These are phyloP conservation scores for Triticum aestivum DNA, from an alignment of 176 grass and related monocot species.

Conservation along the genomic window DNA sequence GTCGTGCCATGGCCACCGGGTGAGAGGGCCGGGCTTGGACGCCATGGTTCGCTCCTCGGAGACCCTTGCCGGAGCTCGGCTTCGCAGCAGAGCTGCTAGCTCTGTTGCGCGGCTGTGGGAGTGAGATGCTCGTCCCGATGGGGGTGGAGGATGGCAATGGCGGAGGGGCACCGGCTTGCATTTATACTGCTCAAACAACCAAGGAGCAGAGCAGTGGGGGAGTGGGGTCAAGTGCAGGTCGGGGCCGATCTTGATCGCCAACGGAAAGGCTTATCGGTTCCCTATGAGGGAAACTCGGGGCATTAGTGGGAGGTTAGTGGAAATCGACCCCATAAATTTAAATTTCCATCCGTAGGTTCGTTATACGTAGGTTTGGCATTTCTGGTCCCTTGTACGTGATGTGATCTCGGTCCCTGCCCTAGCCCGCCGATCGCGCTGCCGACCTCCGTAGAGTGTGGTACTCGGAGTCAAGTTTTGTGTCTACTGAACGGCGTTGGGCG, in stretches of 20 bases:
- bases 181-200: neutral
- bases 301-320: no score
- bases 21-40: conserved; percentile 41
- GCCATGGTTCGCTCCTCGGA: conserved; percentile 9
- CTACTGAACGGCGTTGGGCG: no score
- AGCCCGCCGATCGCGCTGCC: neutral
- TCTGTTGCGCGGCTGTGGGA: neutral
- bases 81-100: neutral
- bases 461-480: no score
- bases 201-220: neutral
- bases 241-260: neutral
- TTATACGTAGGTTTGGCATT: neutral
- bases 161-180: neutral
- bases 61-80: neutral
- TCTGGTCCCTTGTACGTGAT: neutral
- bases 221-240: neutral
- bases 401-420: neutral
- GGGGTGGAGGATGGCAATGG: neutral
- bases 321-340: no score
- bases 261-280: no score
- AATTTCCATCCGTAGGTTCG: no score
- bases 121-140: neutral
- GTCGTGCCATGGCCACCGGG: conserved; percentile 50
- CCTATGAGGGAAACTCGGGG: no score
- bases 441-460: neutral